These are phyloP conservation scores for Cryptosporidium parvum DNA, from an alignment of 169 alveolate genomes.

Conservation along the genomic window DNA sequence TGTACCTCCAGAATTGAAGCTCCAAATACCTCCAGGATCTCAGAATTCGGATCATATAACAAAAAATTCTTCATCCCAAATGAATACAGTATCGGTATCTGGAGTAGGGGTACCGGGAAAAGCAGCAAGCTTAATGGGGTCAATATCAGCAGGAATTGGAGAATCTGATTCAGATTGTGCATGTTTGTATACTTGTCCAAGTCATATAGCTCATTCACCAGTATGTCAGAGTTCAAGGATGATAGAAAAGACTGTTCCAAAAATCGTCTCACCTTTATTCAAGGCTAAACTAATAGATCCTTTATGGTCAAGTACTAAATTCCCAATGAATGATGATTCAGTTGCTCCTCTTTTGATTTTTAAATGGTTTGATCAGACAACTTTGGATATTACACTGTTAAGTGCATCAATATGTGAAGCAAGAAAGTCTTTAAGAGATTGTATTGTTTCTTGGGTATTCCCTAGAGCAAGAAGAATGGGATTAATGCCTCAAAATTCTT, in stretches of 20 bases:
- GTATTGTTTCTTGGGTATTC: slow-evolving; percentile 85
- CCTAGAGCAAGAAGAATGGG: slow-evolving; percentile 83
- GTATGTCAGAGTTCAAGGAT: slow-evolving; percentile 16
- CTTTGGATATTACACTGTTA: slow-evolving; percentile 82
- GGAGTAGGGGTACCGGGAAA: neutral
- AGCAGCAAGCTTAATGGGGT: neutral
- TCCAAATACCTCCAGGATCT: slow-evolving; percentile 18
- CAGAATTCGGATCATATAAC: neutral
- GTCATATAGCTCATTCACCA: slow-evolving; percentile 27
- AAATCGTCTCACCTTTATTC: slow-evolving; percentile 18
- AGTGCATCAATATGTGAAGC: slow-evolving; percentile 88
- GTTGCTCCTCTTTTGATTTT: slow-evolving; percentile 85
- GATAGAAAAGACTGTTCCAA: slow-evolving; percentile 14
- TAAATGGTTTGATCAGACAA: slow-evolving; percentile 84
- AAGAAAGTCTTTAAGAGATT: slow-evolving; percentile 85
- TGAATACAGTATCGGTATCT: neutral
- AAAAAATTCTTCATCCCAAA: neutral
- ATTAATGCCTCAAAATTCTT: slow-evolving; percentile 2
- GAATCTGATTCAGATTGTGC: neutral
- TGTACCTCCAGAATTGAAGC: slow-evolving; percentile 80
- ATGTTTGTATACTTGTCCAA: slow-evolving; percentile 53
- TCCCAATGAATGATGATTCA: slow-evolving; percentile 84
- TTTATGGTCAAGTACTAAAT: slow-evolving; percentile 65
- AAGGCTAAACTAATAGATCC: slow-evolving; percentile 52
- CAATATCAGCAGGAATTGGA: neutral